A percentile compares a stretch with the other conserved stretches of the same genome.
These are phyloP conservation scores for Candida freyschussii DNA, from an alignment of 1,139 yeast genomes.

Conservation along the genomic window DNA sequence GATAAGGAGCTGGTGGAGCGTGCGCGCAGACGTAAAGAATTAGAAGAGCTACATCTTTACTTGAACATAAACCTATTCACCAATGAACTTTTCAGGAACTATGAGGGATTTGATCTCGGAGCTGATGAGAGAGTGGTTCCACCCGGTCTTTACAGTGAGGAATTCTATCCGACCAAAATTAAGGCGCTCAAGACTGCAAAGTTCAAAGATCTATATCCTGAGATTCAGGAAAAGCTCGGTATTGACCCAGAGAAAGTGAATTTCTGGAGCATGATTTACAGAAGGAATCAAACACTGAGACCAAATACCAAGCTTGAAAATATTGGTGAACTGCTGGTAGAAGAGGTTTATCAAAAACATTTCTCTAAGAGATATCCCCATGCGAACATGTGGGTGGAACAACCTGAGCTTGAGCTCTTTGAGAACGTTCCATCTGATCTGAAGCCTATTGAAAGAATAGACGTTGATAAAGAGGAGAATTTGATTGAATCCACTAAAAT, in stretches of 20 bases:
- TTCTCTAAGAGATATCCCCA: constrained; percentile 16
- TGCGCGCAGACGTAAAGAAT: constrained; percentile 52
- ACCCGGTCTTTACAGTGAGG: constrained; percentile 41
- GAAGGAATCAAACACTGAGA: constrained; percentile 73
- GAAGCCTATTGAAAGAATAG: constrained; percentile 5
- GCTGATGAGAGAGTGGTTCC: constrained; percentile 47
- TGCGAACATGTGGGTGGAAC: constrained; percentile 28
- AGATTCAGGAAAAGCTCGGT: constrained; percentile 44
- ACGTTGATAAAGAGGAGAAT: constrained; percentile 9
- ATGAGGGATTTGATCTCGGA: constrained; percentile 74
- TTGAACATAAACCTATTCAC: constrained; percentile 56
- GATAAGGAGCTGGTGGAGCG: constrained; percentile 55
- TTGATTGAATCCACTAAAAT: constrained; percentile 36
- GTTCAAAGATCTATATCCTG: constrained; percentile 45
- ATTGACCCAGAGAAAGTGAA: constrained; percentile 41
- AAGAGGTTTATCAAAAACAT: constrained; percentile 38
- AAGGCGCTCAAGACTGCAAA: constrained; percentile 57
- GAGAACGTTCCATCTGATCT: constrained; percentile 5
- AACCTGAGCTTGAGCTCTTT: constrained; percentile 24
- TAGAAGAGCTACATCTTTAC: constrained; percentile 77
- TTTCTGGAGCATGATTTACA: constrained; percentile 60
- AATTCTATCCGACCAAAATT: constrained; percentile 46
- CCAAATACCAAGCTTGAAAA: constrained; percentile 50
- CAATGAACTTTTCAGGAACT: constrained; percentile 46
- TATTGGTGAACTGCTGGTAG: constrained; percentile 34